These are phyloP conservation scores for Sporobolomyces roseus DNA, from an alignment of 768 basidiomycete species.

Conservation along the genomic window DNA sequence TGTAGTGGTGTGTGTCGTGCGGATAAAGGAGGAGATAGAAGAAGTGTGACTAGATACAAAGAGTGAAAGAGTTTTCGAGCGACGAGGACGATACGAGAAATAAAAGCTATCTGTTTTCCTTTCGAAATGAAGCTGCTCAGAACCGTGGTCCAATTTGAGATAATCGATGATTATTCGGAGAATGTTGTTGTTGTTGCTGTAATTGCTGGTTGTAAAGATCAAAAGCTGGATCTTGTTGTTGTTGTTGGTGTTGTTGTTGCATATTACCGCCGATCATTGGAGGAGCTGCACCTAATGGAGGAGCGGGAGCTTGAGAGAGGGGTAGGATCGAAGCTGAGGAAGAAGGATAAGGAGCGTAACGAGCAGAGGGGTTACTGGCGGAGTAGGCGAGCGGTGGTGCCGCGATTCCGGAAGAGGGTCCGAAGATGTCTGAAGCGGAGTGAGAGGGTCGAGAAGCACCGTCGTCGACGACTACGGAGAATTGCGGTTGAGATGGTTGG, in stretches of 20 bases:
- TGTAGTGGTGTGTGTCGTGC: too few relatives aligned
- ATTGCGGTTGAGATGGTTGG: conserved; percentile 54
- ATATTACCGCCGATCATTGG: background rate
- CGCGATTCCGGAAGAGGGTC: conserved; percentile 18
- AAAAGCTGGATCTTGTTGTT: background rate
- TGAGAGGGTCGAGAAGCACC: background rate
- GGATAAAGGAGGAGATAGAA: too few relatives aligned
- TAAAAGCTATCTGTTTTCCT: too few relatives aligned
- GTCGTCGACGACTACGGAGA: conserved; percentile 42
- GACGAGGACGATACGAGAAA: too few relatives aligned
- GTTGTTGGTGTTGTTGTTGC: conserved; percentile 3
- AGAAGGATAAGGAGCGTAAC: conserved; percentile 21
- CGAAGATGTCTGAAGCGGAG: conserved; percentile 23
- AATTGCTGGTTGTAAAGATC: too few relatives aligned
- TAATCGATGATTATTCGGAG: conserved; percentile 8
- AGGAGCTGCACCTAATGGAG: conserved; percentile 14
- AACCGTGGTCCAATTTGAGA: conserved; percentile 1
- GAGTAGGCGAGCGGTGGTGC: conserved; percentile 31
- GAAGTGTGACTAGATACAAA: too few relatives aligned
- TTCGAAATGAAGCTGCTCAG: too few relatives aligned
- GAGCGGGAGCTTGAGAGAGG: conserved; percentile 19
- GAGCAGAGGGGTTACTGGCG: conserved; percentile 11
- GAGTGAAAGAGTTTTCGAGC: too few relatives aligned
- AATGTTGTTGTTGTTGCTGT: conserved; percentile 1
- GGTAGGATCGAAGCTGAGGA: background rate